Conservation (phyloP, 768 basidiomycete species). For the Lyophyllum shimeji region DNA sequence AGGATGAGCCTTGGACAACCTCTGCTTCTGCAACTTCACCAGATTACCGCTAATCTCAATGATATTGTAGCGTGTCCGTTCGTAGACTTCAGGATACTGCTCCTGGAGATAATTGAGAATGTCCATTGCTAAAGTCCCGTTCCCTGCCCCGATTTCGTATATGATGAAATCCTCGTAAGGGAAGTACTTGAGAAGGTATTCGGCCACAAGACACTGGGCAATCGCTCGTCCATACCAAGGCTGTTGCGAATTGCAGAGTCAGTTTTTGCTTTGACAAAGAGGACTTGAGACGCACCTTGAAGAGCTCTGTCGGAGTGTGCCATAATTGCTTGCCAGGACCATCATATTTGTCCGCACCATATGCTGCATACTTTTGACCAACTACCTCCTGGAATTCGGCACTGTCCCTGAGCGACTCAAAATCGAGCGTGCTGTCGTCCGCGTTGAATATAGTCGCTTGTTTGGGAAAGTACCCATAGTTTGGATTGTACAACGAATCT, state of each 20-base stretch:
- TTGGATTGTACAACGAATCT: conserved; percentile 93
- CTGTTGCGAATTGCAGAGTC: conserved; percentile 39
- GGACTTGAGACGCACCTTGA: conserved; percentile 65
- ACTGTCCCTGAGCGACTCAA: conserved; percentile 61
- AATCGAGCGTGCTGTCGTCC: conserved; percentile 62
- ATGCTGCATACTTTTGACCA: conserved; percentile 71
- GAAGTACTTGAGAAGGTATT: conserved; percentile 93
- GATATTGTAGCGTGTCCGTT: conserved; percentile 88
- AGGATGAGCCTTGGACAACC: conserved; percentile 60
- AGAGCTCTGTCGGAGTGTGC: conserved; percentile 98
- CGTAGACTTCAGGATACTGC: conserved; percentile 88
- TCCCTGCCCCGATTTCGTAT: conserved; percentile 98
- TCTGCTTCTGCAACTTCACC: conserved; percentile 66
- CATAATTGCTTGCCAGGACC: conserved; percentile 89
- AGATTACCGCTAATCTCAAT: conserved; percentile 90
- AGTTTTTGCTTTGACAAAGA: conserved; percentile 1
- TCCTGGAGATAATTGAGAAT: conserved; percentile 79
- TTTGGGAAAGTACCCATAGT: conserved; percentile 96
- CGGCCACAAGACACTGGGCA: conserved; percentile 83
- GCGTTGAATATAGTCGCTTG: conserved; percentile 88
- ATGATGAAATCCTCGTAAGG: conserved; percentile 95
- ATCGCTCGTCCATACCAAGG: conserved; percentile 94
- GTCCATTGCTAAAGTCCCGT: conserved; percentile 90
- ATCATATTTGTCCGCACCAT: conserved; percentile 58
- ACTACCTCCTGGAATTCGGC: conserved; percentile 81